A percentile compares a stretch with the other conserved stretches of the same genome.
Conservation (phyloP, 352 stramenopile species). For the Phytophthora syringae region DNA sequence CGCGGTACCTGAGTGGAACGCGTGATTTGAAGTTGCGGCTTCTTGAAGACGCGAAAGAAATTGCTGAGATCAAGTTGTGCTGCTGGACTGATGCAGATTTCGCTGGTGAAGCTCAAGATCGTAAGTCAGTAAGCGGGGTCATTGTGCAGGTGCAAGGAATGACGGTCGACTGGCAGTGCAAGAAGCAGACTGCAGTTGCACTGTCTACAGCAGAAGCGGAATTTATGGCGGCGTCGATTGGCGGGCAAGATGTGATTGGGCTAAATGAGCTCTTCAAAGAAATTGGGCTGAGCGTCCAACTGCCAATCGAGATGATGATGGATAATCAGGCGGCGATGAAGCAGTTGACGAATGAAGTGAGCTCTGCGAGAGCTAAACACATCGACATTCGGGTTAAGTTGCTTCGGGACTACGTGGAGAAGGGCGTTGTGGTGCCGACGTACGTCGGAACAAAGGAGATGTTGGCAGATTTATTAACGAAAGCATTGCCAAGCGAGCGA, state of each 20-base stretch:
- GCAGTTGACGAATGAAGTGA: conserved; percentile 20
- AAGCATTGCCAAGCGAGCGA: neutral
- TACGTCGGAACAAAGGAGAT: conserved; percentile 3
- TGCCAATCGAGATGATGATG: neutral
- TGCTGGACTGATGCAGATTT: conserved; percentile 15
- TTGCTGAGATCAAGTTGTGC: too few species aligned
- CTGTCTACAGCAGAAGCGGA: conserved; percentile 23
- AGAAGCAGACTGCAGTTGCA: conserved; percentile 4
- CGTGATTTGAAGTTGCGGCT: too few species aligned
- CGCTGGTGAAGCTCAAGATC: neutral
- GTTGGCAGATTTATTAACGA: conserved; percentile 20
- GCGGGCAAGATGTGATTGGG: too few species aligned
- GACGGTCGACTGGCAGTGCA: neutral
- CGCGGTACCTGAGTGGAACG: too few species aligned
- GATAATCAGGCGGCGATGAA: conserved; percentile 20
- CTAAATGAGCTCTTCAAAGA: too few species aligned
- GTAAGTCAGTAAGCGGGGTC: conserved; percentile 4
- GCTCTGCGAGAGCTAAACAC: conserved; percentile 10
- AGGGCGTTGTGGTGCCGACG: neutral
- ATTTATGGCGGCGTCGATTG: conserved; percentile 14
- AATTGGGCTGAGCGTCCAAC: too few species aligned
- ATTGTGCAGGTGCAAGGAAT: neutral
- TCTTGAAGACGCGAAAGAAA: too few species aligned
- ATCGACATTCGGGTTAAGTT: conserved; percentile 21
- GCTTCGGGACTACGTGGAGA: neutral